A percentile compares a stretch with the other conserved stretches of the same genome.
These are phyloP conservation scores for Favolaschia claudopus DNA, from an alignment of 768 basidiomycete species.

Conservation along the genomic window DNA sequence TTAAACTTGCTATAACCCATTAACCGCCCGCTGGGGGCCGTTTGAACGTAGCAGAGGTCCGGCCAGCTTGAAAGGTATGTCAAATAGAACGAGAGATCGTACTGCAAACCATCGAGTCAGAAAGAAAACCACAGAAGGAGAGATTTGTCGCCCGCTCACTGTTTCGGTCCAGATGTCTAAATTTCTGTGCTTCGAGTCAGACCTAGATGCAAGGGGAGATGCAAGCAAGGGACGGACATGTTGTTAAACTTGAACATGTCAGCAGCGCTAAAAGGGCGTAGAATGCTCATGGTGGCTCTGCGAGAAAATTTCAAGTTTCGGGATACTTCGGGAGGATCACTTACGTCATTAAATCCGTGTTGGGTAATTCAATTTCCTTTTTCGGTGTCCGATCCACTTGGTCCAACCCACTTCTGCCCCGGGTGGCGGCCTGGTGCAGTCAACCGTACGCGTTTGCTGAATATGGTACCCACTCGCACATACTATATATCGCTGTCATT, in stretches of 20 bases:
- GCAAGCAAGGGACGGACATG: constrained; percentile 54
- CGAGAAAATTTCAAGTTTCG: neutral
- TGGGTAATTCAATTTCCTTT: constrained; percentile 1
- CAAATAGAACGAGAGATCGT: constrained; percentile 88
- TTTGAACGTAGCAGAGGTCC: constrained; percentile 86
- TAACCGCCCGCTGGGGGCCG: constrained; percentile 80
- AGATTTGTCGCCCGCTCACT: constrained; percentile 67
- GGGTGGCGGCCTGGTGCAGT: too few relatives aligned
- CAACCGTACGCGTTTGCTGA: too few relatives aligned
- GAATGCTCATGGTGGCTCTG: constrained; percentile 73
- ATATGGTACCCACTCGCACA: too few relatives aligned
- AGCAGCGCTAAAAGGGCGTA: constrained; percentile 85
- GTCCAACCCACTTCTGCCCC: too few relatives aligned
- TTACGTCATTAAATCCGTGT: constrained; percentile 1
- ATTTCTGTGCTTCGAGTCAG: constrained; percentile 61
- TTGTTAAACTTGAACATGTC: constrained; percentile 96
- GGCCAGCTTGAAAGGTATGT: constrained; percentile 92
- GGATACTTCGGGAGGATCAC: neutral
- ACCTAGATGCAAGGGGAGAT: constrained; percentile 12
- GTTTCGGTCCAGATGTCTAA: constrained; percentile 98
- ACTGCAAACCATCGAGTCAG: constrained; percentile 51
- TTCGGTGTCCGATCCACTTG: too few relatives aligned
- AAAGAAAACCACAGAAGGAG: neutral
- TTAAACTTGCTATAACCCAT: constrained; percentile 82
- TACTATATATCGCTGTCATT: too few relatives aligned